These are phyloP conservation scores for Phytophthora nicotianae DNA, from an alignment of 352 stramenopile species.

Conservation along the genomic window DNA sequence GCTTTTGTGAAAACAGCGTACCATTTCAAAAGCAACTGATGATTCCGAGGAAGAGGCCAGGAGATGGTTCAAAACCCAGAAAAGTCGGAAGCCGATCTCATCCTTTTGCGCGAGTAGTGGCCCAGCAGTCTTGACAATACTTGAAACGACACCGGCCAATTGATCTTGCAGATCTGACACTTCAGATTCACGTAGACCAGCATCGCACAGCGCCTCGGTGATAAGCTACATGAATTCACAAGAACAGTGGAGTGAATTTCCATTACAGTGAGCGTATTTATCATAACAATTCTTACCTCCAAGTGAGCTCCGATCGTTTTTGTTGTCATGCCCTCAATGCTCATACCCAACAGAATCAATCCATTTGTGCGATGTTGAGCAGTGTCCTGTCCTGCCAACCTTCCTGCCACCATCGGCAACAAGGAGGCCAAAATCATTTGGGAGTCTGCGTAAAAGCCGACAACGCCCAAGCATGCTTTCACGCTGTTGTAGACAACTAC, in stretches of 20 bases:
- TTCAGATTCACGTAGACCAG: slow-evolving; percentile 74
- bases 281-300: slow-evolving; percentile 37
- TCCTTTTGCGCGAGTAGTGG: slow-evolving; percentile 46
- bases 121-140: slow-evolving; percentile 61
- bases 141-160: slow-evolving; percentile 61
- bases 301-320: slow-evolving; percentile 66
- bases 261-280: not conserved
- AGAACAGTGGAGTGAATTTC: slow-evolving; percentile 6
- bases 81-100: slow-evolving; percentile 70
- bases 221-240: slow-evolving; percentile 47
- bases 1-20: slow-evolving; percentile 19
- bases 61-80: slow-evolving; percentile 83
- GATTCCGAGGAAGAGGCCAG: slow-evolving; percentile 58
- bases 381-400: slow-evolving; percentile 74
- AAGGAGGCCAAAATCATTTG: slow-evolving; percentile 78
- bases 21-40: slow-evolving; percentile 61
- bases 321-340: slow-evolving; percentile 75
- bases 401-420: slow-evolving; percentile 71
- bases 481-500: slow-evolving; percentile 63
- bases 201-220: slow-evolving; percentile 72
- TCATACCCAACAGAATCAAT: slow-evolving; percentile 80
- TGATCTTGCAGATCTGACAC: slow-evolving; percentile 72
- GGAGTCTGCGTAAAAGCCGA: slow-evolving; percentile 75
- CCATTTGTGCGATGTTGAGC: slow-evolving; percentile 81
- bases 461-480: slow-evolving; percentile 61